Evolutionary conservation across 1,284 basidiomycete genomes (phyloP), one percentile per base, ranked within the genome.

Genomic region (Microbotryum scabiosae): DNA sequence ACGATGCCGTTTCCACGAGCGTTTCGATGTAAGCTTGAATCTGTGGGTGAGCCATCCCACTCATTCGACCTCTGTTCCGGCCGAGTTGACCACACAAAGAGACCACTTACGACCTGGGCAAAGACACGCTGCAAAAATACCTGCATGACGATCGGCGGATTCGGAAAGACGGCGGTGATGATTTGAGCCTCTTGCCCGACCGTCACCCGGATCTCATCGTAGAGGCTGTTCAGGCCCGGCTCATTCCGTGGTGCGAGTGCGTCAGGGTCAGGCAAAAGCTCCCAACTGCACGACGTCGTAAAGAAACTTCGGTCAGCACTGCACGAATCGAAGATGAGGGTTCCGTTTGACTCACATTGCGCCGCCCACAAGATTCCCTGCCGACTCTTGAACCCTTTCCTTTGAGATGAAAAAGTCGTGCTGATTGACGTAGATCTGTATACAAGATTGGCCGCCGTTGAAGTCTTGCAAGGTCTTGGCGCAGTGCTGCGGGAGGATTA

Each of bases 361-460:
- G 1, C 65, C 65, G 0, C 62, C 63, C 0, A 66, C 64, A 12
- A 71, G 56, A 0, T 64, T 60, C 21, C 67, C 61, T 5, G 75
- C 75, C 23, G 75, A 74, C 45, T 78, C 78, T 43, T 77, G 64
- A 12, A 79, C 73, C 59, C 87, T 84, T 73, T 96, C 94, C 63
- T 79, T 79, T n/a, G 78, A 79, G 73, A 97, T 96, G 79, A 97
- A 97, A 79, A 97, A 97, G 75, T 98, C 96, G 73, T 98, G 96
- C 75, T 98, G 96, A 72, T 98, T 99, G 65, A 99, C 96, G 73
- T 98, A 99, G 32, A 98, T 90, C 76, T 97, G 93, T 6, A 98
- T 89, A 73, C 94, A 98, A 5, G 90, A 93, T 45, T 87, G 82
- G 12, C 96, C 96, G 4, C 96, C 96, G 70, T 99, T 99, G 79